Evolutionary conservation across 495 filamentous ascomycete genomes (phyloP), one percentile per base, ranked within the genome.

Genomic region (Collariella sp.): DNA sequence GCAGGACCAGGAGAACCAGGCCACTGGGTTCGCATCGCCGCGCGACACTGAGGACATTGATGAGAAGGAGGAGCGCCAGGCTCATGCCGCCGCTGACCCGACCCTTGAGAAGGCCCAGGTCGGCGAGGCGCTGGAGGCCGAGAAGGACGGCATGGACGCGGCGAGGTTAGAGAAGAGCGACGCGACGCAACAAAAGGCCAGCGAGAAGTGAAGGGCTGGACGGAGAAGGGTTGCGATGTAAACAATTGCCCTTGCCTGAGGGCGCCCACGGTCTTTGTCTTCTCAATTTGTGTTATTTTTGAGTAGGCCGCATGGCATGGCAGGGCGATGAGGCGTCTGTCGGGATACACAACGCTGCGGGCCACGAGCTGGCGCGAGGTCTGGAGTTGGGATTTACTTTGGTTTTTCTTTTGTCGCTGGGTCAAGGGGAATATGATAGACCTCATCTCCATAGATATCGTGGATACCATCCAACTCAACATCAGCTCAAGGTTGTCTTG

Each of bases 21-120:
- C 76, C 59, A 76, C 71, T 19, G 82, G 62, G 71, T 84, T 66
- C 77, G 89, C 80, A 74, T 95, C 76, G 70, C 78, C 71, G 68
- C 89, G 76, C 76, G 79, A 98, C 62, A 91, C 90, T 34, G 91
- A 98, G 56, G 83, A 96, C 67, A 91, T 87, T 48, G 83, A 86
- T 61, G 76, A 76, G 50, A 76, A 79, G 61, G 73, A 81, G 55
- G 77, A 79, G 56, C 66, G 72, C 31, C 67, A 70, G 33, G 33
- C 58, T 1, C 63, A 70, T 1, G 75, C 73, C 5, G 61, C 63
- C 26, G 59, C 68, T 20, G 62, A 70, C 5, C 67, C 65, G 39
- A 50, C 48, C 48, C 53, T 70, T 9, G 70, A 71, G 55, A 68
- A 69, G 52, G 68, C 66, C 5, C 67, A 71, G 31, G 72, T 72